Percentiles rank a stretch among this genome's conserved stretches.
These are phyloP conservation scores for Neoscytalidium dimidiatum DNA, from an alignment of 2,329 filamentous ascomycete species.

Conservation along the genomic window DNA sequence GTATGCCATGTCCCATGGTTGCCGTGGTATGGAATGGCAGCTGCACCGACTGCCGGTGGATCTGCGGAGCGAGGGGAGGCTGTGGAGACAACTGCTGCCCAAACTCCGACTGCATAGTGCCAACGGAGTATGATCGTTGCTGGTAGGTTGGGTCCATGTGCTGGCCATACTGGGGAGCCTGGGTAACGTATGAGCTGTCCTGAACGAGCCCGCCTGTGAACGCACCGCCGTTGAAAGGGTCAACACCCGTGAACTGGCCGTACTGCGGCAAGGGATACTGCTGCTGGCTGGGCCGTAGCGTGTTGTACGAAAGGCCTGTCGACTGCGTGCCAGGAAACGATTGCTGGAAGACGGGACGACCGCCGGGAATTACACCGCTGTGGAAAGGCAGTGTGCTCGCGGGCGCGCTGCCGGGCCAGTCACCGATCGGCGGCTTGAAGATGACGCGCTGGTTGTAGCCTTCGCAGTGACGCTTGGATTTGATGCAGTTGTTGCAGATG, in stretches of 20 bases:
- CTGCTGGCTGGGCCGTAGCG: constrained; percentile 4
- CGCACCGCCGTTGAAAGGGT: constrained; percentile 1
- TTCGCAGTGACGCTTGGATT: constrained; percentile 81
- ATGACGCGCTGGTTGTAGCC: constrained; percentile 80
- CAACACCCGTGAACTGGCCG: constrained; percentile 5
- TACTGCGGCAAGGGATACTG: constrained; percentile 16
- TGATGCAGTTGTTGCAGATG: constrained; percentile 80
- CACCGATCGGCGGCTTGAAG: constrained; percentile 73
- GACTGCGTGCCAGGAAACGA: constrained; percentile 1
- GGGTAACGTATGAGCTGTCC: constrained; percentile 4
- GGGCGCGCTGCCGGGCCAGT: constrained; percentile 43
- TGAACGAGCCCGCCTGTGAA: constrained; percentile 7
- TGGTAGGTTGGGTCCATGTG: neutral
- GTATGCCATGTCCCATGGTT: constrained; percentile 5
- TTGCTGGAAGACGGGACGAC: constrained; percentile 19
- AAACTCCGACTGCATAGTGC: constrained; percentile 8
- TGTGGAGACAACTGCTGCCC: neutral
- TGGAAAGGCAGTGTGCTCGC: constrained; percentile 21
- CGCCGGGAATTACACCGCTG: constrained; percentile 16
- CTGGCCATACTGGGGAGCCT: constrained; percentile 8
- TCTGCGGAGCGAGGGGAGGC: neutral
- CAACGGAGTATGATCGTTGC: constrained; percentile 12
- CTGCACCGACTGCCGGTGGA: constrained; percentile 4
- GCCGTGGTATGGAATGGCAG: constrained; percentile 12
- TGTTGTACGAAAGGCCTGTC: neutral